Evolutionary conservation across 2,329 filamentous ascomycete genomes (phyloP).

Genomic region (Nothomitra cinnamomea): DNA sequence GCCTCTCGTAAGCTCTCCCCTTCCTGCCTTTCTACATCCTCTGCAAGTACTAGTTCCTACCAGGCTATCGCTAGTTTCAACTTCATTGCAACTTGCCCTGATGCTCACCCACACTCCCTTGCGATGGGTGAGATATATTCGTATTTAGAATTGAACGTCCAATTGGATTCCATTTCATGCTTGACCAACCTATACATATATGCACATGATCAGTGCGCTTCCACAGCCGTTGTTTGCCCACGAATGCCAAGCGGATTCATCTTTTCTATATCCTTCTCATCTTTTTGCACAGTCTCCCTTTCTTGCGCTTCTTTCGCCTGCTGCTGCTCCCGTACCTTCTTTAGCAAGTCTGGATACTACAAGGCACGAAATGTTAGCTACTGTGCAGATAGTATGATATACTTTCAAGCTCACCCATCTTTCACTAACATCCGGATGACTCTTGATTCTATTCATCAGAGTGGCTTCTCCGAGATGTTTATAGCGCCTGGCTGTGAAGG

Average conservation of each 20-base stretch:
- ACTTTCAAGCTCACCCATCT: conserved; percentile 31
- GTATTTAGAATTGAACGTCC: too few relatives aligned
- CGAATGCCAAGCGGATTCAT: neutral
- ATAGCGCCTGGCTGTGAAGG: conserved; percentile 53
- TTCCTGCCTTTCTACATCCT: too few relatives aligned
- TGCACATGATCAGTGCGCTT: neutral
- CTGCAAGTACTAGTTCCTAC: too few relatives aligned
- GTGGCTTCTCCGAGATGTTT: conserved; percentile 66
- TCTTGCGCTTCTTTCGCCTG: neutral
- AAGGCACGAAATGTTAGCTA: neutral
- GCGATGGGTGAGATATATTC: too few relatives aligned
- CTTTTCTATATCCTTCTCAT: neutral
- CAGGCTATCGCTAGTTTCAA: too few relatives aligned
- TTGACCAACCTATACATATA: too few relatives aligned
- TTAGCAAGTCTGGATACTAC: conserved; percentile 1
- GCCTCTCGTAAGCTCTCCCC: too few relatives aligned
- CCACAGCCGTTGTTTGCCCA: neutral
- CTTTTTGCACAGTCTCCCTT: neutral
- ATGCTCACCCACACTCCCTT: too few relatives aligned
- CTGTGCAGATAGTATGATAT: too few relatives aligned
- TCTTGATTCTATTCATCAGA: conserved; percentile 69
- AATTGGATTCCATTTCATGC: too few relatives aligned
- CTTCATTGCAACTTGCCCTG: too few relatives aligned
- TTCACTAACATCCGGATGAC: conserved; percentile 73
- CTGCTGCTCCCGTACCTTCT: neutral